A percentile compares a stretch with the other conserved stretches of the same genome.
Evolutionary conservation across 1,139 yeast genomes (phyloP).

Genomic region (Blastobotrys proliferans): DNA sequence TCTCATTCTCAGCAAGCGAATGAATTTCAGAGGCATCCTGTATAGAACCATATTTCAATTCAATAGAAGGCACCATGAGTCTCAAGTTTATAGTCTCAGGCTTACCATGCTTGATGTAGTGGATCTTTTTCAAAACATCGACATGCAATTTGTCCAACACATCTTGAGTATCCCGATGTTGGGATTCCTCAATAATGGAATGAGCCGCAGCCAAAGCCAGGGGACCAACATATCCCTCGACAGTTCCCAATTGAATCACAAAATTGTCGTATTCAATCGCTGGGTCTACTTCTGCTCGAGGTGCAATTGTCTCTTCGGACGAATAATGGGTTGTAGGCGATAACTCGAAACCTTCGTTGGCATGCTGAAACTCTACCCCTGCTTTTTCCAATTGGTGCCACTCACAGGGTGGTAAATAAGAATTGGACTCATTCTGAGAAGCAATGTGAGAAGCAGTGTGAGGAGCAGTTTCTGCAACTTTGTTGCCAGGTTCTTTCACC

Average conservation of each 20-base stretch:
- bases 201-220: constrained; percentile 24
- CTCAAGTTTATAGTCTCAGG: constrained; percentile 46
- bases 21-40: constrained; percentile 10
- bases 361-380: constrained; percentile 14
- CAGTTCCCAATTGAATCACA: constrained; percentile 48
- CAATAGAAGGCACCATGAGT: constrained; percentile 48
- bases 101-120: constrained; percentile 36
- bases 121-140: constrained; percentile 46
- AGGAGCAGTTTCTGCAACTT: no score
- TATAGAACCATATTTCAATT: constrained; percentile 43
- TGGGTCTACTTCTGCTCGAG: constrained; percentile 42
- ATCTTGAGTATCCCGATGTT: constrained; percentile 37
- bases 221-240: constrained; percentile 38
- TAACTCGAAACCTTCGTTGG: constrained; percentile 22
- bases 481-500: background rate
- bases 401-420: constrained; percentile 26
- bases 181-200: constrained; percentile 24
- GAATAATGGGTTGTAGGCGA: constrained; percentile 41
- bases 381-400: constrained; percentile 21
- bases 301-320: constrained; percentile 43
- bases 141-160: constrained; percentile 64
- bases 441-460: background rate
- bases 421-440: background rate
- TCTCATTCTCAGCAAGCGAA: constrained; percentile 14
- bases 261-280: constrained; percentile 51